These are phyloP conservation scores for Leishmania gerbilli DNA, from an alignment of 208 protist genomes.

Conservation along the genomic window DNA sequence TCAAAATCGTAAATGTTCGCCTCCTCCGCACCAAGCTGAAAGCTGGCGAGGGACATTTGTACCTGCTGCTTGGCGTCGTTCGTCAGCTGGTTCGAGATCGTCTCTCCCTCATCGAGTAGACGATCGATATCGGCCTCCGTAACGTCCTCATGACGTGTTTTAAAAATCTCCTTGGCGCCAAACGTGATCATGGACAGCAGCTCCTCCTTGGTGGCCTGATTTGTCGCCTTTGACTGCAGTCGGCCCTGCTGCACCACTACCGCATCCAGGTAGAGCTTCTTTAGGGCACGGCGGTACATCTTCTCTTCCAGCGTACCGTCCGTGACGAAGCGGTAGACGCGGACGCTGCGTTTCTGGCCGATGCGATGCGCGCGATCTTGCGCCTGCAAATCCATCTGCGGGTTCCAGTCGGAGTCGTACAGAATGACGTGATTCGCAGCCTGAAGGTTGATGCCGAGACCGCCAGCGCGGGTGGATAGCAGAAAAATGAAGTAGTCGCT, in stretches of 20 bases:
- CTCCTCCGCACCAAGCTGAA: slow-evolving; percentile 92
- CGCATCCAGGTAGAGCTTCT: slow-evolving; percentile 98
- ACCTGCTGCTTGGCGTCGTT: slow-evolving; percentile 82
- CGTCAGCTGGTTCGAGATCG: slow-evolving; percentile 82
- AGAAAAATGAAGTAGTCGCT: slow-evolving; percentile 97
- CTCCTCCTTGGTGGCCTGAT: slow-evolving; percentile 92
- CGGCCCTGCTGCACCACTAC: slow-evolving; percentile 98
- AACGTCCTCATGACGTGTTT: slow-evolving; percentile 85
- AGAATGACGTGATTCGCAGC: slow-evolving; percentile 98
- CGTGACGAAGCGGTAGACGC: slow-evolving; percentile 97
- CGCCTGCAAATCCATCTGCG: slow-evolving; percentile 98
- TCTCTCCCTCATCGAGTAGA: slow-evolving; percentile 92
- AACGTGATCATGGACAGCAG: slow-evolving; percentile 98
- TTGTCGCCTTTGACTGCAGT: slow-evolving; percentile 53
- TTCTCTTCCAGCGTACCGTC: slow-evolving; percentile 98
- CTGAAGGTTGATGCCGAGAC: slow-evolving; percentile 98
- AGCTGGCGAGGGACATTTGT: slow-evolving; percentile 93
- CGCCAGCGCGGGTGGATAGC: slow-evolving; percentile 97
- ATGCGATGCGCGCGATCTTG: slow-evolving; percentile 98
- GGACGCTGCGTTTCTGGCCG: slow-evolving; percentile 97
- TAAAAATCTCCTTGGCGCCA: slow-evolving; percentile 98
- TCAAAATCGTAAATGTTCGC: slow-evolving; percentile 97
- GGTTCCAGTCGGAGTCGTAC: slow-evolving; percentile 99
- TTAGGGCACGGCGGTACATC: slow-evolving; percentile 97
- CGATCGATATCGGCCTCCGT: slow-evolving; percentile 98